Evolutionary conservation across 2,329 filamentous ascomycete genomes (phyloP).

Genomic region (Pseudogymnoascus sp.): DNA sequence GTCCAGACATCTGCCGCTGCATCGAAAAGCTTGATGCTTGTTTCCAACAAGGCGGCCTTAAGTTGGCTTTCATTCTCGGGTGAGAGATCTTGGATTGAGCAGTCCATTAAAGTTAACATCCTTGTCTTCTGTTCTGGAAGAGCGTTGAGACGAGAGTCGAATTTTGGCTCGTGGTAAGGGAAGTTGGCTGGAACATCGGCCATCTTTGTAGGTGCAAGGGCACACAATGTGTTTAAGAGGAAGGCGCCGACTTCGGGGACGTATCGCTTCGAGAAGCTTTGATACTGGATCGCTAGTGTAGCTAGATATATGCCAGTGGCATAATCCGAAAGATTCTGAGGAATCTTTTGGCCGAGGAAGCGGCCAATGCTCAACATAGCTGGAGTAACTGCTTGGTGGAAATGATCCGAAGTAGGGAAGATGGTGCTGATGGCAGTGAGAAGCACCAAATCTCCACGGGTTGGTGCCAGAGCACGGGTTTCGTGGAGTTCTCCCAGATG

Average conservation of each 20-base stretch:
- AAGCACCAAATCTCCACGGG: constrained; percentile 69
- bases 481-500: constrained; percentile 55
- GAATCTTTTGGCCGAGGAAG: constrained; percentile 72
- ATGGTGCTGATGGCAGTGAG: constrained; percentile 76
- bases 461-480: constrained; percentile 45
- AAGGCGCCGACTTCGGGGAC: constrained; percentile 85
- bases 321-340: constrained; percentile 59
- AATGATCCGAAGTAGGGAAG: constrained; percentile 95
- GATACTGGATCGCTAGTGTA: constrained; percentile 74
- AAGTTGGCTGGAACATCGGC: constrained; percentile 47
- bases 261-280: constrained; percentile 76
- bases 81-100: constrained; percentile 31
- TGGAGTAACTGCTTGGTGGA: constrained; percentile 90
- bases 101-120: constrained; percentile 55
- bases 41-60: constrained; percentile 55
- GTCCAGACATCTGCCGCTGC: constrained; percentile 68
- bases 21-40: constrained; percentile 59
- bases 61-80: constrained; percentile 26
- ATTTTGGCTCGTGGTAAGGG: constrained; percentile 52
- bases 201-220: constrained; percentile 53
- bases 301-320: constrained; percentile 71
- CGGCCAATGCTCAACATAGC: constrained; percentile 77
- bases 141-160: constrained; percentile 44
- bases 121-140: constrained; percentile 37
- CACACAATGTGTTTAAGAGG: constrained; percentile 64